These are phyloP conservation scores for Zalaria sp. DNA, from an alignment of 2,329 filamentous ascomycete species.

Conservation along the genomic window DNA sequence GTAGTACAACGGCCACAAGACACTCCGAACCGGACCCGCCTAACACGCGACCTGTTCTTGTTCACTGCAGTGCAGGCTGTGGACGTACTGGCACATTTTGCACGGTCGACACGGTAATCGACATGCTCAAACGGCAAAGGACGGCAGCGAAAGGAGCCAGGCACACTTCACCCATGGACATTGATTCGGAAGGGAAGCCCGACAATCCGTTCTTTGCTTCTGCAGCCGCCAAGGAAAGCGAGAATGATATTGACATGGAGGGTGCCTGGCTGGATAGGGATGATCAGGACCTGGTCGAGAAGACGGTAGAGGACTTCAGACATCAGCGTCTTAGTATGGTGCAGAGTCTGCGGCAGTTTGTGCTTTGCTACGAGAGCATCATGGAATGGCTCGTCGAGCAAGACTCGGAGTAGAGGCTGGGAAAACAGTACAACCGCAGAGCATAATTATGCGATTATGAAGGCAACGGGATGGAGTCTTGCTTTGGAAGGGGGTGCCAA, in stretches of 20 bases:
- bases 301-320: slow-evolving; percentile 83
- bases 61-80: slow-evolving; percentile 93
- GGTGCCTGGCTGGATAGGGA: slow-evolving; percentile 56
- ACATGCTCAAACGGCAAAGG: slow-evolving; percentile 86
- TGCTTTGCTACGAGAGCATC: slow-evolving; percentile 91
- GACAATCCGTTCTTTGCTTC: slow-evolving; percentile 6
- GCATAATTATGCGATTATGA: no score
- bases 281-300: slow-evolving; percentile 64
- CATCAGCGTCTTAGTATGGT: slow-evolving; percentile 90
- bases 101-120: slow-evolving; percentile 87
- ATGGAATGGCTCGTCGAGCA: slow-evolving; percentile 64
- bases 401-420: slow-evolving; percentile 1
- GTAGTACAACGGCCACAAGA: slow-evolving; percentile 28
- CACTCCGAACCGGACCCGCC: slow-evolving; percentile 33
- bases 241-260: slow-evolving; percentile 11
- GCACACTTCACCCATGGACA: slow-evolving; percentile 30
- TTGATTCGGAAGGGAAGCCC: slow-evolving; percentile 12
- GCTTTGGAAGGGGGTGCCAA: no score
- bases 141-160: slow-evolving; percentile 12
- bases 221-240: not conserved
- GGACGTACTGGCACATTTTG: slow-evolving; percentile 94
- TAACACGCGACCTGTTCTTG: slow-evolving; percentile 57
- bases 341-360: slow-evolving; percentile 82
- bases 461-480: no score
- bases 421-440: no score